Evolutionary conservation across 306 rosid genomes (phyloP).

Genomic region (Dryas drummondii): DNA sequence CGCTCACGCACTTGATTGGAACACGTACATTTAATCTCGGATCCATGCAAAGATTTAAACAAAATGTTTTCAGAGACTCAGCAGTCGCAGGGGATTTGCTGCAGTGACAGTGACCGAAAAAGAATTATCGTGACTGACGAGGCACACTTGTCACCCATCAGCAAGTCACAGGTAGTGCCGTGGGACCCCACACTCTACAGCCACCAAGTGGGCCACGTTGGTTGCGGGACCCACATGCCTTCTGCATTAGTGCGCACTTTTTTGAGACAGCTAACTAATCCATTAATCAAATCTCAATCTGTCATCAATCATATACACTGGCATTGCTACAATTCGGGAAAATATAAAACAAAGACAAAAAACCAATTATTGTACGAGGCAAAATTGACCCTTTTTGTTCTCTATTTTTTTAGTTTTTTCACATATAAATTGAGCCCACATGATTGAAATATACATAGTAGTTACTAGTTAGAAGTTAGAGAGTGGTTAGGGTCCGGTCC

Average conservation of each 20-base stretch:
- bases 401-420: too few species aligned
- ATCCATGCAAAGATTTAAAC: background rate
- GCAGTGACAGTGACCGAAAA: too few species aligned
- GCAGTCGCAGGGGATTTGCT: too few species aligned
- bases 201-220: background rate
- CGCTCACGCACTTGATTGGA: background rate
- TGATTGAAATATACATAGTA: too few species aligned
- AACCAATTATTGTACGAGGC: too few species aligned
- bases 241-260: background rate
- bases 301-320: background rate
- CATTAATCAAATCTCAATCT: background rate
- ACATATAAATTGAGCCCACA: too few species aligned
- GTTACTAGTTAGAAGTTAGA: background rate
- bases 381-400: too few species aligned
- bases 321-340: background rate
- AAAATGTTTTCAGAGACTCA: too few species aligned
- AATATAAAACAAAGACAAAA: too few species aligned
- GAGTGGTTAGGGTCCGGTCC: conserved; percentile 11
- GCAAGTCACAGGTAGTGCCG: too few species aligned
- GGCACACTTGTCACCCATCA: too few species aligned
- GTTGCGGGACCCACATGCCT: conserved; percentile 8
- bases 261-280: background rate
- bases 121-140: too few species aligned
- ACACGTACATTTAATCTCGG: background rate
- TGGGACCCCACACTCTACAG: background rate